phyloP scores from a whole-genome alignment of 495 filamentous ascomycete genomes.

The Penicillium psychrofluorescens region DNA sequence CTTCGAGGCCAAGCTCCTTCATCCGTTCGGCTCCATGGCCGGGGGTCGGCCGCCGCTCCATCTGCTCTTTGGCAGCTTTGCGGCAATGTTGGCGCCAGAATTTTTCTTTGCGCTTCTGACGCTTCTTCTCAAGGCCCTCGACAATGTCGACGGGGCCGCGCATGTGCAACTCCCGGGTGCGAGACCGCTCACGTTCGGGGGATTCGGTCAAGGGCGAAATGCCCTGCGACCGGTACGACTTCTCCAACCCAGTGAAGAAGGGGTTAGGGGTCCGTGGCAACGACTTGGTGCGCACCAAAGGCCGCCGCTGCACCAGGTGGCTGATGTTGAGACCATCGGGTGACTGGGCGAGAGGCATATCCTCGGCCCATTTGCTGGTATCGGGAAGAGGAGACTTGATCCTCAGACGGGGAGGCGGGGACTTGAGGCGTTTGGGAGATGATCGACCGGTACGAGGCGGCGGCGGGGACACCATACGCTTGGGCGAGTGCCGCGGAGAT shows the following conservation, averaged over 20 bases:
- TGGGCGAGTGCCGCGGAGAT: slow-evolving; percentile 34
- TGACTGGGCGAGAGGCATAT: slow-evolving; percentile 15
- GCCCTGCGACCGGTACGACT: slow-evolving; percentile 29
- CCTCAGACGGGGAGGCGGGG: slow-evolving; percentile 45
- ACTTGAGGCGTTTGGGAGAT: slow-evolving; percentile 64
- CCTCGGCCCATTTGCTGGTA: slow-evolving; percentile 24
- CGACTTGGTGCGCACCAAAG: slow-evolving; percentile 67
- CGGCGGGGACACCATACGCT: slow-evolving; percentile 48
- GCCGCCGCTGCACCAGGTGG: slow-evolving; percentile 54
- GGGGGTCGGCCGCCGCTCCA: slow-evolving; percentile 52
- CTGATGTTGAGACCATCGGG: slow-evolving; percentile 43
- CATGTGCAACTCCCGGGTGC: slow-evolving; percentile 45
- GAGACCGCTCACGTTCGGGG: slow-evolving; percentile 30
- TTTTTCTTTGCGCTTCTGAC: slow-evolving; percentile 84
- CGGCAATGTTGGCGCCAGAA: slow-evolving; percentile 77
- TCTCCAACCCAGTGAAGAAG: slow-evolving; percentile 45
- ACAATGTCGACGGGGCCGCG: slow-evolving; percentile 94
- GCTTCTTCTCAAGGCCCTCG: slow-evolving; percentile 89
- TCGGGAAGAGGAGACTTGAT: slow-evolving; percentile 17
- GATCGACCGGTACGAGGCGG: slow-evolving; percentile 57
- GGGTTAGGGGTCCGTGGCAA: slow-evolving; percentile 66
- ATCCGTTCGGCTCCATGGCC: slow-evolving; percentile 90
- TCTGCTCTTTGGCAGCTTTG: slow-evolving; percentile 55
- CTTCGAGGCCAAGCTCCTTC: slow-evolving; percentile 84
- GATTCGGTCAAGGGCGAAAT: slow-evolving; percentile 24